Evolutionary conservation across 73 alveolate genomes (phyloP), one percentile per base, ranked within the genome.

Genomic region (Paramecium primaurelia): DNA sequence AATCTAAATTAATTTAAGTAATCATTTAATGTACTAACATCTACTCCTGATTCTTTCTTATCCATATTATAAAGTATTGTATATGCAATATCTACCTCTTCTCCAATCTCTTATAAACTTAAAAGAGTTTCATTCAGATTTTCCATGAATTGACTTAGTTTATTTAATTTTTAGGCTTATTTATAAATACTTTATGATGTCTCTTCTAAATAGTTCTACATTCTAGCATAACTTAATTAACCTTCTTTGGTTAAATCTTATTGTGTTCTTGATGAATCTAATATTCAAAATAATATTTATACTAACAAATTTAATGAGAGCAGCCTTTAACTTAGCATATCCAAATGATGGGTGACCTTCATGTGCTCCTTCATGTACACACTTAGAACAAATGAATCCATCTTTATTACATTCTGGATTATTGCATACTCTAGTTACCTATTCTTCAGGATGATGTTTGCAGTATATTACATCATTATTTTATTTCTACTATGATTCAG

Each of bases 181-280:
- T 80, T 80, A 30, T 80, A 80, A 16, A 80, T 80, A 20, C 77
- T 45, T n/a, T 80, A 45, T 2, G 91, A 80, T 0, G 91, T 80
- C 32, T 80, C 91, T 36, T 80, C 91, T 37, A 80, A 45, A 36
- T 45, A 80, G 54, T 80, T 80, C 58, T 80, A 36, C 91, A 80
- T 80, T 80, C 91, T 80, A 14, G 91, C 91, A 80, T 80, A 80
- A 49, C 91, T 80, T 16, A 80, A 80, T 45, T 80, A 47, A 25
- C 91, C 91, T 80, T 80, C 91, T 12, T 45, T 73, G 9, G 71
- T 80, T 47, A 80, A 30, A 80, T 80, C 91, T 45, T 42, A 47
- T 47, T 80, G 26, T 44, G 91, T 80, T 49, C 73, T 80, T 44
- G 87, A 73, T 12, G 87, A 73, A 73, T 73, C 87, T 73, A 73